Conservation (phyloP, 495 filamentous ascomycete genomes). For the Evansstolkia leycettana region DNA sequence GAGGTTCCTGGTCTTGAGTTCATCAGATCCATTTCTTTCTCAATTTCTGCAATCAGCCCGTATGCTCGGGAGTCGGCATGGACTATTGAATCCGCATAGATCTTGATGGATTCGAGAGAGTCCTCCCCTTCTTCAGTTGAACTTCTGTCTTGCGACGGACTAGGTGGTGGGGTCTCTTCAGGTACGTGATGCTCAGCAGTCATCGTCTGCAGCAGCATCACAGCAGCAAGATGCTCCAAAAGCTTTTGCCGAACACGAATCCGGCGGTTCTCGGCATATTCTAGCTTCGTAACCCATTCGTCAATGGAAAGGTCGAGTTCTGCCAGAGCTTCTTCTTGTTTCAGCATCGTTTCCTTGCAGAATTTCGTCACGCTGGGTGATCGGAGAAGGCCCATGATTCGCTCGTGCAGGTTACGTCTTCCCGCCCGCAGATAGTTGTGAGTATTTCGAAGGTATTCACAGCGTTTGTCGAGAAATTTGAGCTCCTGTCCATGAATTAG, state of each 20-base stretch:
- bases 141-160: conserved; percentile 19
- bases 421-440: conserved; percentile 55
- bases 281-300: conserved; percentile 60
- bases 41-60: conserved; percentile 48
- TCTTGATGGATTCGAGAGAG: conserved; percentile 40
- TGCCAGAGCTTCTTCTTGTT: conserved; percentile 60
- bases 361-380: conserved; percentile 48
- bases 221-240: conserved; percentile 60
- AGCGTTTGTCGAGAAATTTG: conserved; percentile 54
- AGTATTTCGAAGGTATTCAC: conserved; percentile 58
- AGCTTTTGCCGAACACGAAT: conserved; percentile 61
- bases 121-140: conserved; percentile 21
- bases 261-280: conserved; percentile 62
- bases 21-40: conserved; percentile 44
- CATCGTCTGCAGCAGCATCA: conserved; percentile 20
- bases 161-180: conserved; percentile 19
- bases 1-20: conserved; percentile 7
- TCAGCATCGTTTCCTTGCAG: conserved; percentile 54
- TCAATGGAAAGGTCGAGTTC: conserved; percentile 65
- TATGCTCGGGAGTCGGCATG: conserved; percentile 55
- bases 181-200: conserved; percentile 8
- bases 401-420: conserved; percentile 52
- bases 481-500: conserved; percentile 38
- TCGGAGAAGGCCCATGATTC: conserved; percentile 57
- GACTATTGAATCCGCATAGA: conserved; percentile 20